phyloP scores from a whole-genome alignment of 2,329 filamentous ascomycete genomes.

The Zasmidium angulare region DNA sequence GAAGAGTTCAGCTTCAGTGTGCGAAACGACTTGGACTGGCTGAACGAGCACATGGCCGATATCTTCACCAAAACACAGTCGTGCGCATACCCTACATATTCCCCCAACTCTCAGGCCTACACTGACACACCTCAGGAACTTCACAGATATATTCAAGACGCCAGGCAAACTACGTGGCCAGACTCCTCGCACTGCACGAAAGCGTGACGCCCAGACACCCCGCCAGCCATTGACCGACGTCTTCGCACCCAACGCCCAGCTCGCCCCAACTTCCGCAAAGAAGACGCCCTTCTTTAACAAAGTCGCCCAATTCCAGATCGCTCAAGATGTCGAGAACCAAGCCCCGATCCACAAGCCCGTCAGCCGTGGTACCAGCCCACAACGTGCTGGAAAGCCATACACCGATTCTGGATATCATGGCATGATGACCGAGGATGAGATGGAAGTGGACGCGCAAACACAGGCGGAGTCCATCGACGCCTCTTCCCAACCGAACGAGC shows the following conservation, averaged over 20 bases:
- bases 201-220: conserved; percentile 56
- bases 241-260: conserved; percentile 45
- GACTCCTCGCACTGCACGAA: conserved; percentile 71
- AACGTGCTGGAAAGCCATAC: conserved; percentile 35
- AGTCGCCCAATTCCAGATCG: conserved; percentile 60
- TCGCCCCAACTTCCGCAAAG: conserved; percentile 55
- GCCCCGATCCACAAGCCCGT: conserved; percentile 24
- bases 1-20: conserved; percentile 93
- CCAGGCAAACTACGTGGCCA: conserved; percentile 80
- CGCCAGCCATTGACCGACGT: conserved; percentile 56
- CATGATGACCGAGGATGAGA: conserved; percentile 56
- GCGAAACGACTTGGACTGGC: conserved; percentile 92
- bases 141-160: conserved; percentile 94
- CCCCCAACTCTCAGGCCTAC: conserved; percentile 1
- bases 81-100: conserved; percentile 56
- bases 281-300: conserved; percentile 52
- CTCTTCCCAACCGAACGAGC: conserved; percentile 15
- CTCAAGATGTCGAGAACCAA: conserved; percentile 51
- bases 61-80: conserved; percentile 84
- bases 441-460: conserved; percentile 39
- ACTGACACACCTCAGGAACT: conserved; percentile 63
- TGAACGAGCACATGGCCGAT: conserved; percentile 97
- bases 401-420: conserved; percentile 72
- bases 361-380: conserved; percentile 34
- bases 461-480: conserved; percentile 18